phyloP scores from a whole-genome alignment of 2,329 filamentous ascomycete genomes.

The Raffaelea deltoideospora region DNA sequence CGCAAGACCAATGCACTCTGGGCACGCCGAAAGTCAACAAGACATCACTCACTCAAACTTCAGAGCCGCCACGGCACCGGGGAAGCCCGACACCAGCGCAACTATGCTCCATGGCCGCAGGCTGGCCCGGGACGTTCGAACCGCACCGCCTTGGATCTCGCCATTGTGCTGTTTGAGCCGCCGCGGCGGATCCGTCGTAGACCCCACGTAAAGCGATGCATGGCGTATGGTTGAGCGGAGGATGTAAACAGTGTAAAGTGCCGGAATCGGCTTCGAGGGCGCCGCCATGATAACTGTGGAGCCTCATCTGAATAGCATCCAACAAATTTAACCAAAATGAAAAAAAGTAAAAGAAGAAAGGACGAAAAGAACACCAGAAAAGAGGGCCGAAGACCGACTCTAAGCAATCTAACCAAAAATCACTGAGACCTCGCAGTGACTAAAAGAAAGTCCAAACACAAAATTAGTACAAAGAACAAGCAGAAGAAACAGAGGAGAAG shows the following conservation, averaged over 20 bases:
- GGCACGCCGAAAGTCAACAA: too few relatives aligned
- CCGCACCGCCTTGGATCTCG: slow-evolving; percentile 63
- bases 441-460: too few relatives aligned
- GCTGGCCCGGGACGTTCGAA: slow-evolving; percentile 49
- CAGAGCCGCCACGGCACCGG: slow-evolving; percentile 69
- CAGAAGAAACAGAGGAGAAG: too few relatives aligned
- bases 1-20: too few relatives aligned
- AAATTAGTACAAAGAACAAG: too few relatives aligned
- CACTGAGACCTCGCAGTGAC: too few relatives aligned
- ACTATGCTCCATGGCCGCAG: slow-evolving; percentile 87
- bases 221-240: slow-evolving; percentile 67
- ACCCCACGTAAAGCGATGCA: slow-evolving; percentile 71
- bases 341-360: too few relatives aligned
- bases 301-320: too few relatives aligned
- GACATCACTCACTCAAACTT: slow-evolving; percentile 82
- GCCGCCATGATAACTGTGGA: slow-evolving; percentile 21
- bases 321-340: too few relatives aligned
- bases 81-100: slow-evolving; percentile 74
- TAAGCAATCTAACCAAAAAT: too few relatives aligned
- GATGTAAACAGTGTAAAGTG: slow-evolving; percentile 87
- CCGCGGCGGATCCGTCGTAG: slow-evolving; percentile 74
- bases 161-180: slow-evolving; percentile 91
- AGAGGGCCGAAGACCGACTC: too few relatives aligned
- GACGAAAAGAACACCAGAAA: too few relatives aligned
- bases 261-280: slow-evolving; percentile 50